Evolutionary conservation across 169 alveolate species (phyloP), one percentile per base, ranked within the genome.

Genomic region (Cryptosporidium xiaoi): DNA sequence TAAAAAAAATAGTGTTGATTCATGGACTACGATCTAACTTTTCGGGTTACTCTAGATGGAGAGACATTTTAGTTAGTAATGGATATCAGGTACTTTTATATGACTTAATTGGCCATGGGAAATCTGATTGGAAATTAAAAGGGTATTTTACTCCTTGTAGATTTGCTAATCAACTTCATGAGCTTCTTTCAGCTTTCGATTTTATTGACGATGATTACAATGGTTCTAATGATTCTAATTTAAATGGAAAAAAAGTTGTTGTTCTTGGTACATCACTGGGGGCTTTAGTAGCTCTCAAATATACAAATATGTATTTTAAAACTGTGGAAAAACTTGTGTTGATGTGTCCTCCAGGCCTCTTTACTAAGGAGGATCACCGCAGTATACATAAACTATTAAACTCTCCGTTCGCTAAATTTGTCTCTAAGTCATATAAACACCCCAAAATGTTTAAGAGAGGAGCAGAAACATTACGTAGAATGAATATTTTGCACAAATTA

Each of bases 271-370:
- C 44, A 56, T 77, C 87, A 4, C 20, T 77, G 60, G 87, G 87
- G 29, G 87, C 77, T 16, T 29, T 77, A 48, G 56, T 77, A 20
- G 7, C 77, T 3, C 16, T 48, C 1, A 77, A 77, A 24, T 77
- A 77, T 77, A 48, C 87, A 34, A 13, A 58, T 40, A 36, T 31
- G 3, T 44, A 77, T 40, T 71, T 64, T 16, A 18, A 44, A 8
- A 56, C 58, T 34, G 16, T 77, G 4, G 40, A 31, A 2, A 77
- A 31, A 13, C 31, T 77, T 44, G 56, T 77, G 18, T 3, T 62
- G 7, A 44, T 77, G 87, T 56, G 58, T 2, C 87, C 87, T n/a
- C 77, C 87, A n/a, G 87, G 87, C 20, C 24, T 77, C 1, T 36
- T 77, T 65, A 27, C 87, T n/a, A 58, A 36, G 4, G 20, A 77